phyloP scores from a whole-genome alignment of 345 rosid genomes.

The Heritiera fomes region DNA sequence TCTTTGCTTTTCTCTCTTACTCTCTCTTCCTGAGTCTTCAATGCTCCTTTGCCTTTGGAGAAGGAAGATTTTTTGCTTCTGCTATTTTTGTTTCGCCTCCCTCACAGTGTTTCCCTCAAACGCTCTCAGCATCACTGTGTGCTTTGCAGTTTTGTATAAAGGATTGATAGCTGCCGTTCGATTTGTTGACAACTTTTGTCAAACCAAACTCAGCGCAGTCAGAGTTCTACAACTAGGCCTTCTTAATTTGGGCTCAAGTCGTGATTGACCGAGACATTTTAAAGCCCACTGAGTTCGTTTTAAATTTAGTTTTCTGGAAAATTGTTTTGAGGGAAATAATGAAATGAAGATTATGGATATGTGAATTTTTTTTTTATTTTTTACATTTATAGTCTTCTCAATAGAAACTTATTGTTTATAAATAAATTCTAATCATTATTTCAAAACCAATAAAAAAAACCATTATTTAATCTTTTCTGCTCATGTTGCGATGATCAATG shows the following conservation, averaged over 20 bases:
- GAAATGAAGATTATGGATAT: too few species aligned
- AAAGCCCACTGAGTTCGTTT: background rate
- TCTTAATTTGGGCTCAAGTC: background rate
- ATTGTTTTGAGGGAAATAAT: too few species aligned
- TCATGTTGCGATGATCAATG: background rate
- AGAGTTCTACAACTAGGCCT: background rate
- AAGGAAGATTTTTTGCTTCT: background rate
- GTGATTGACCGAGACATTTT: background rate
- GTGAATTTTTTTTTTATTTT: too few species aligned
- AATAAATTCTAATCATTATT: too few species aligned
- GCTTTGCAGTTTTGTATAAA: background rate
- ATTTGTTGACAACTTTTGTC: background rate
- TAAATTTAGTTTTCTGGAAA: too few species aligned
- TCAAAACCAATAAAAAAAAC: too few species aligned
- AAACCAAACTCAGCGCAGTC: background rate
- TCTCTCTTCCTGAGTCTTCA: conserved; percentile 7
- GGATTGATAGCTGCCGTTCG: conserved; percentile 8
- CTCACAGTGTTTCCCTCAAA: background rate
- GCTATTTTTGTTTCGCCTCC: background rate
- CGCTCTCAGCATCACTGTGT: background rate
- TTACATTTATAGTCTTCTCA: too few species aligned
- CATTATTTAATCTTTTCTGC: background rate
- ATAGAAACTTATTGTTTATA: too few species aligned
- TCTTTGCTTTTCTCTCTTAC: conserved; percentile 24
- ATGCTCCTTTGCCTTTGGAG: conserved; percentile 2